phyloP scores from a whole-genome alignment of 345 rosid genomes.

The Mallotus nudiflorus region DNA sequence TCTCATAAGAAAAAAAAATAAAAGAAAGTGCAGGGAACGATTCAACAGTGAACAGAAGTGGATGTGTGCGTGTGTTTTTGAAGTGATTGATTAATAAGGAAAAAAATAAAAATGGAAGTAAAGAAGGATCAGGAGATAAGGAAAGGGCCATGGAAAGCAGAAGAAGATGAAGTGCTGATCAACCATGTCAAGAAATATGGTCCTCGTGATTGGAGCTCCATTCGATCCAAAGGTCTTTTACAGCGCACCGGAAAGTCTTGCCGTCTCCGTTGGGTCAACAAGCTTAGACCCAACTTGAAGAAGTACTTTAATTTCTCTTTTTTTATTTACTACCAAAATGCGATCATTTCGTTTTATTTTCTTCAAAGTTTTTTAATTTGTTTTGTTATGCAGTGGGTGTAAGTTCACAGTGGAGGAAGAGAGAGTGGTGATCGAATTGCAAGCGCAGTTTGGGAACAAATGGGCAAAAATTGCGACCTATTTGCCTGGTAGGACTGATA shows the following conservation, averaged over 20 bases:
- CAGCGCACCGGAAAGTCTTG: slow-evolving; percentile 90
- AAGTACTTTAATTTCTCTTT: slow-evolving; percentile 35
- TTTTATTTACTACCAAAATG: neutral
- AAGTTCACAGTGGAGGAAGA: slow-evolving; percentile 89
- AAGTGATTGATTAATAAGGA: neutral
- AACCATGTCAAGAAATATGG: slow-evolving; percentile 75
- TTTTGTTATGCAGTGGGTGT: slow-evolving; percentile 53
- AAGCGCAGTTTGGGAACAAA: slow-evolving; percentile 79
- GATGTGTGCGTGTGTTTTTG: neutral
- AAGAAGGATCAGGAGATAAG: slow-evolving; percentile 52
- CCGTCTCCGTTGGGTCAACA: slow-evolving; percentile 98
- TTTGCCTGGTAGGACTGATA: slow-evolving; percentile 82
- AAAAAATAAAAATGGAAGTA: slow-evolving; percentile 34
- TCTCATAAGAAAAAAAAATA: neutral
- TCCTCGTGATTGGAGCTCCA: slow-evolving; percentile 98
- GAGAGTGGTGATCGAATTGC: slow-evolving; percentile 85
- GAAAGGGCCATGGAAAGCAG: slow-evolving; percentile 95
- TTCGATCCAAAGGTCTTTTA: slow-evolving; percentile 96
- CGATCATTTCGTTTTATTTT: neutral
- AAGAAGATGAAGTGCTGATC: slow-evolving; percentile 77
- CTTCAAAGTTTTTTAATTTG: neutral
- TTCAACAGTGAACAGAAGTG: neutral
- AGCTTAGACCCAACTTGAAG: slow-evolving; percentile 88
- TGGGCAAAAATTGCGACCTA: slow-evolving; percentile 95
- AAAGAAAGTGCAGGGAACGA: neutral